phyloP scores from a whole-genome alignment of 1,139 yeast species.

The Scheffersomyces titani region DNA sequence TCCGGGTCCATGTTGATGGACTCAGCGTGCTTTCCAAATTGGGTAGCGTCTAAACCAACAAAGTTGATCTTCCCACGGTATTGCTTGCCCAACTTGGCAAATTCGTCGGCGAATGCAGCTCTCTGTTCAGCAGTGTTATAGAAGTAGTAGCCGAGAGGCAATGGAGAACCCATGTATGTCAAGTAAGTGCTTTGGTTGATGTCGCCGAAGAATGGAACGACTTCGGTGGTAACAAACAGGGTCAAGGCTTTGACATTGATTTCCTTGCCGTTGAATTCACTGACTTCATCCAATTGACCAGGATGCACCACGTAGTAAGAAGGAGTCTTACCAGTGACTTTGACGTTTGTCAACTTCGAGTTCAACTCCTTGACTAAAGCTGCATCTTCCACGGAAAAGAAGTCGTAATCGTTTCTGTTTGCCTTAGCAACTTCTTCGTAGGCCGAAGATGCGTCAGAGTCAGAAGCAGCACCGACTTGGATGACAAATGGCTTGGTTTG shows the following conservation, averaged over 20 bases:
- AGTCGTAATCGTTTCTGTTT: conserved; percentile 48
- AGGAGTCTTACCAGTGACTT: conserved; percentile 34
- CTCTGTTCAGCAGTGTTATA: conserved; percentile 71
- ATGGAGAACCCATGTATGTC: conserved; percentile 66
- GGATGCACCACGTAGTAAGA: conserved; percentile 51
- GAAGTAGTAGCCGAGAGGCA: conserved; percentile 89
- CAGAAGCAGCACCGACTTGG: conserved; percentile 24
- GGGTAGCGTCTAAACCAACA: conserved; percentile 82
- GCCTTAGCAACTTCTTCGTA: conserved; percentile 17
- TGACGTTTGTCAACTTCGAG: conserved; percentile 16
- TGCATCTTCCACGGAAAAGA: conserved; percentile 57
- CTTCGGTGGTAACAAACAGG: conserved; percentile 64
- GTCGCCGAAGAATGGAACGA: conserved; percentile 89
- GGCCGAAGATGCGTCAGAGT: conserved; percentile 2
- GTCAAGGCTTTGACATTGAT: conserved; percentile 36
- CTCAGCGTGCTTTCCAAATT: conserved; percentile 87
- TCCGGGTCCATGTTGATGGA: conserved; percentile 79
- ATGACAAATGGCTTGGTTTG: conserved; percentile 57
- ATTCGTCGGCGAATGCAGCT: conserved; percentile 49
- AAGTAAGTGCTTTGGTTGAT: conserved; percentile 80
- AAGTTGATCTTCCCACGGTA: conserved; percentile 82
- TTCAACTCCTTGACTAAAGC: conserved; percentile 45
- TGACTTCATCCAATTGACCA: conserved; percentile 30
- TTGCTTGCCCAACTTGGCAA: conserved; percentile 67
- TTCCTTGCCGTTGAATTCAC: conserved; percentile 25